Percentiles rank a stretch among this genome's conserved stretches.
Evolutionary conservation across 2,329 filamentous ascomycete genomes (phyloP).

Genomic region (Macrophomina pseudophaseolina): DNA sequence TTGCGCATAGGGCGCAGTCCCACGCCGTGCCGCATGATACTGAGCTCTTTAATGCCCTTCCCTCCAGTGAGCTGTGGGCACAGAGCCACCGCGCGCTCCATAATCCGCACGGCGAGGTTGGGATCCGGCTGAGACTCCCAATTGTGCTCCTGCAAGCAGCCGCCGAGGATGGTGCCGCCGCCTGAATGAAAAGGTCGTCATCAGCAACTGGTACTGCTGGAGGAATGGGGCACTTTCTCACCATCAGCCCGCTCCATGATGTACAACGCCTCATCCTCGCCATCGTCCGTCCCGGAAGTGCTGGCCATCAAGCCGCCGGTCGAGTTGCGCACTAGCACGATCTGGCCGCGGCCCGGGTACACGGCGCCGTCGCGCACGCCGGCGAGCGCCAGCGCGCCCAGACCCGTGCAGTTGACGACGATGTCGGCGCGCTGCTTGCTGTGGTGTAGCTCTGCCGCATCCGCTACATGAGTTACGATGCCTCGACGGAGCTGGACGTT

Average conservation of each 20-base stretch:
- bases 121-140: conserved; percentile 83
- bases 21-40: conserved; percentile 80
- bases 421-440: conserved; percentile 65
- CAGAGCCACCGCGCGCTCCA: conserved; percentile 73
- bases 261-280: conserved; percentile 74
- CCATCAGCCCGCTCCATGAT: conserved; percentile 75
- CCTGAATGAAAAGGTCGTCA: conserved; percentile 44
- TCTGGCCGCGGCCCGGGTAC: conserved; percentile 79
- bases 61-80: conserved; percentile 69
- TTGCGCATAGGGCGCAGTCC: conserved; percentile 77
- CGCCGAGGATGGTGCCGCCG: conserved; percentile 88
- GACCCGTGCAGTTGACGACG: conserved; percentile 83
- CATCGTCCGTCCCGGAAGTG: conserved; percentile 75
- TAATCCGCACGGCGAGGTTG: conserved; percentile 78
- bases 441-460: conserved; percentile 68
- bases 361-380: conserved; percentile 79
- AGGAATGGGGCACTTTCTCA: background rate
- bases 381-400: conserved; percentile 75
- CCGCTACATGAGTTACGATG: conserved; percentile 66
- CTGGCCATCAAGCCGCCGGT: conserved; percentile 68
- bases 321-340: conserved; percentile 84
- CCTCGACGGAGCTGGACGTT: conserved; percentile 64
- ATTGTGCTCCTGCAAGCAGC: conserved; percentile 77
- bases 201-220: conserved; percentile 12
- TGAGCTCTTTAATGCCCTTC: conserved; percentile 73